A percentile compares a stretch with the other conserved stretches of the same genome.
Conservation (phyloP, 2,329 filamentous ascomycete species). For the Pseudogymnoascus verrucosus region DNA sequence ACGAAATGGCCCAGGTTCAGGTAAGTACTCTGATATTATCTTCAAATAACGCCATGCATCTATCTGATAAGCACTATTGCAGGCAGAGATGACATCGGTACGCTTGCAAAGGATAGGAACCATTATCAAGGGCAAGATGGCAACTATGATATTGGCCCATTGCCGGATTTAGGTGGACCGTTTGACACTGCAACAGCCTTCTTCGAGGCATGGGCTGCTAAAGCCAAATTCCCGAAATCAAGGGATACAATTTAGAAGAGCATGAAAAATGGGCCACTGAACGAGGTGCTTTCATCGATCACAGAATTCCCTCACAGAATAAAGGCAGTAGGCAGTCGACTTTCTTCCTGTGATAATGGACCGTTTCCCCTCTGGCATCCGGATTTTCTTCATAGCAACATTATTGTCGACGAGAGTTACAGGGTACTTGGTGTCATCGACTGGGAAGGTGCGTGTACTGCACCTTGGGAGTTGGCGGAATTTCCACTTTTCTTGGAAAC, state of each 20-base stretch:
- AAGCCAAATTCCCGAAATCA: conserved; percentile 16
- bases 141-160: conserved; percentile 13
- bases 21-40: neutral
- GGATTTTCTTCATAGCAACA: conserved; percentile 29
- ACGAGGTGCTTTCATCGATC: conserved; percentile 17
- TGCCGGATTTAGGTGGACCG: conserved; percentile 19
- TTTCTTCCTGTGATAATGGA: conserved; percentile 16
- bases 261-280: conserved; percentile 15
- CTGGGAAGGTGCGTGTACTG: conserved; percentile 24
- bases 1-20: neutral
- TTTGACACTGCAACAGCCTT: conserved; percentile 21
- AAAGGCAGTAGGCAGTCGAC: conserved; percentile 9
- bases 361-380: conserved; percentile 28
- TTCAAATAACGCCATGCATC: conserved; percentile 44
- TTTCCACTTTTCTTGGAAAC: conserved; percentile 8
- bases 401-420: conserved; percentile 25
- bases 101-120: conserved; percentile 33
- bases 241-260: conserved; percentile 7
- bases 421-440: conserved; percentile 25
- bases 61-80: conserved; percentile 37
- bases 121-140: neutral
- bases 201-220: conserved; percentile 19
- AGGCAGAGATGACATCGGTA: conserved; percentile 20
- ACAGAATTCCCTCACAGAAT: conserved; percentile 9
- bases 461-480: conserved; percentile 10